phyloP scores from a whole-genome alignment of 192 early-diverging fungal genomes.

The Coemansia sp. region DNA sequence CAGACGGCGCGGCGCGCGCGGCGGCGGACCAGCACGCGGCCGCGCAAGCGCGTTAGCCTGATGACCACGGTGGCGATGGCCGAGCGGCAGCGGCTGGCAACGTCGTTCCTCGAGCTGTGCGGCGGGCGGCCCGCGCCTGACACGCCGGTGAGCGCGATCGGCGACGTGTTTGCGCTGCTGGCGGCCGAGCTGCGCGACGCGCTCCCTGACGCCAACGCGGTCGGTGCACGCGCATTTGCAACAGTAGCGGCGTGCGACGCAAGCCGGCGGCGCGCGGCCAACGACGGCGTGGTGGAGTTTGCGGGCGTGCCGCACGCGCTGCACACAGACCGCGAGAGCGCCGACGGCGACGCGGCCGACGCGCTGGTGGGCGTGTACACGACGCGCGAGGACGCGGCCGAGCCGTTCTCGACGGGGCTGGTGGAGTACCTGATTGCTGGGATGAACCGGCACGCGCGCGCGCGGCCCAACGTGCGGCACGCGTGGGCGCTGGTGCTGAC shows the following conservation, averaged over 20 bases:
- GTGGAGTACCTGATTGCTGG: constrained; percentile 30
- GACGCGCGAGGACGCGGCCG: constrained; percentile 14
- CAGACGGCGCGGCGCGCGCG: not conserved
- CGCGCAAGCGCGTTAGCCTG: constrained; percentile 20
- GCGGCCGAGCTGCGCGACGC: constrained; percentile 17
- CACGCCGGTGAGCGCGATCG: not conserved
- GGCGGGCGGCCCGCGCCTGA: not conserved
- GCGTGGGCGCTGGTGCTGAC: constrained; percentile 27
- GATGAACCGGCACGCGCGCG: constrained; percentile 30
- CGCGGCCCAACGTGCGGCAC: constrained; percentile 20
- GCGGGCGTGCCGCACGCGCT: not conserved
- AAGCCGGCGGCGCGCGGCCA: constrained; percentile 1
- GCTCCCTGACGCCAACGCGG: not conserved
- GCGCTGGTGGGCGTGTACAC: constrained; percentile 21
- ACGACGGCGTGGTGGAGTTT: constrained; percentile 27
- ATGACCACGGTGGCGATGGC: constrained; percentile 9
- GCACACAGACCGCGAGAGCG: not conserved
- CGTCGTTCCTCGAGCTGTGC: constrained; percentile 11
- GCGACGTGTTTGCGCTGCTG: constrained; percentile 14
- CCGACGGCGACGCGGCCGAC: constrained; percentile 5
- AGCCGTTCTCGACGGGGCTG: constrained; percentile 40
- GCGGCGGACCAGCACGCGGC: constrained; percentile 1
- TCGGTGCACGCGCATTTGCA: constrained; percentile 4
- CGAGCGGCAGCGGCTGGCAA: constrained; percentile 14
- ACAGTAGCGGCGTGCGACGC: not conserved